Conservation (phyloP, 208 protist genomes). For the Strigomonas oncopelti region DNA sequence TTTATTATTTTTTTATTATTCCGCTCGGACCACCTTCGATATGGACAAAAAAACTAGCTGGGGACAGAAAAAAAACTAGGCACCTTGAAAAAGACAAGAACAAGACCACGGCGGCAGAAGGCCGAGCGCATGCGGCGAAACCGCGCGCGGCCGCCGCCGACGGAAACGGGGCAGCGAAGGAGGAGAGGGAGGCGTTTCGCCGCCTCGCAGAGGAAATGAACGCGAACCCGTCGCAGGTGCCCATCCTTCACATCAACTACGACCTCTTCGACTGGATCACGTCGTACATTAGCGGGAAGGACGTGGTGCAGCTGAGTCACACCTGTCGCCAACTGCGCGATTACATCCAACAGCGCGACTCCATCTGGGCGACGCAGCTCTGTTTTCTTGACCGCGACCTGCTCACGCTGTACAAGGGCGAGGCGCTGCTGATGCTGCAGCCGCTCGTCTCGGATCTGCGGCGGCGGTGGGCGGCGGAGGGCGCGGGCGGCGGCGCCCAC, state of each 20-base stretch:
- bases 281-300: conserved; percentile 33
- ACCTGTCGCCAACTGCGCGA: conserved; percentile 50
- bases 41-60: background rate
- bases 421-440: conserved; percentile 42
- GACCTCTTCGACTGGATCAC: conserved; percentile 48
- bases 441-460: conserved; percentile 2
- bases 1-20: conserved; percentile 3
- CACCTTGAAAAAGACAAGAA: conserved; percentile 2
- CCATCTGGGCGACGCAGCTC: conserved; percentile 68
- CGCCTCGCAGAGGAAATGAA: conserved; percentile 24
- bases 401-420: conserved; percentile 33
- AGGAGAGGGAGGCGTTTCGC: conserved; percentile 26
- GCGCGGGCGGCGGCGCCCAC: background rate
- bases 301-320: conserved; percentile 42
- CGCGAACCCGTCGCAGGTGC: conserved; percentile 15
- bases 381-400: conserved; percentile 57
- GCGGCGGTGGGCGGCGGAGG: background rate
- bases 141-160: background rate
- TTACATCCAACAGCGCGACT: conserved; percentile 41
- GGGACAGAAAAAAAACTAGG: background rate
- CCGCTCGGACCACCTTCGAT: background rate
- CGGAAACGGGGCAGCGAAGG: background rate
- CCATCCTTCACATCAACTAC: conserved; percentile 29
- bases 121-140: background rate
- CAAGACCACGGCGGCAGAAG: background rate